These are phyloP conservation scores for Cryphonectria japonica DNA, from an alignment of 2,329 filamentous ascomycete species.

Conservation along the genomic window DNA sequence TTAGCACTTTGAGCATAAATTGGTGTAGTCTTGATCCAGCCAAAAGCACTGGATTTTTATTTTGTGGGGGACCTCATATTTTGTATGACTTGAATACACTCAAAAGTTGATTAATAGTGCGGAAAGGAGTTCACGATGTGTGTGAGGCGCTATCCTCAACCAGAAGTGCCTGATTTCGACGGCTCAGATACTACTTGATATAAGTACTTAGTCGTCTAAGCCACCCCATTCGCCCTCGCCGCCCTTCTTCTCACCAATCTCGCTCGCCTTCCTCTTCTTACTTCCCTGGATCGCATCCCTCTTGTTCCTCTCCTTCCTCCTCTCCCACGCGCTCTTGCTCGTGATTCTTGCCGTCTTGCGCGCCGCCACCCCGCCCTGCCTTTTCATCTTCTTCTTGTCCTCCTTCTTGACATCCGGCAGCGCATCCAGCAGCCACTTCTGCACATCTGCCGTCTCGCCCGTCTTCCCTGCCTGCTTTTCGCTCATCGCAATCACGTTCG, in stretches of 20 bases:
- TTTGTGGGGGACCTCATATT: background rate
- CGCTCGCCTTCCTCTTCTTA: slow-evolving; percentile 54
- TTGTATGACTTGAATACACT: background rate
- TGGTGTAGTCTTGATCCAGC: background rate
- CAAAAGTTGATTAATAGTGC: background rate
- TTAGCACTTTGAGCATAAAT: background rate
- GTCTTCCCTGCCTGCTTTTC: slow-evolving; percentile 69
- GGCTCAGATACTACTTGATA: too few species aligned
- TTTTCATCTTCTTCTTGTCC: slow-evolving; percentile 81
- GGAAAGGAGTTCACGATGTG: background rate
- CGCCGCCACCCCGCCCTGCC: slow-evolving; percentile 73
- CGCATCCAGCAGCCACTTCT: slow-evolving; percentile 86
- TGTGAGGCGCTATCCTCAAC: background rate
- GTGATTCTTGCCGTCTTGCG: slow-evolving; percentile 72
- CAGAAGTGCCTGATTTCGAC: background rate
- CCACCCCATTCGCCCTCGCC: slow-evolving; percentile 21
- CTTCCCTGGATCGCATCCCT: slow-evolving; percentile 66
- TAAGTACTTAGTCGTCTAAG: slow-evolving; percentile 11
- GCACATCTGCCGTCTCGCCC: slow-evolving; percentile 62
- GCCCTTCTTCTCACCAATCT: background rate
- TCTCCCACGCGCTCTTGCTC: slow-evolving; percentile 77
- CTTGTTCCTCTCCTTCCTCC: slow-evolving; percentile 68
- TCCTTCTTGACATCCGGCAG: slow-evolving; percentile 83
- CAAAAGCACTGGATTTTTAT: background rate
- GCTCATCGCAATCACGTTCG: slow-evolving; percentile 85